A percentile compares a stretch with the other conserved stretches of the same genome.
These are phyloP conservation scores for Fraxinus velutina DNA, from an alignment of 305 asterid genomes.

Conservation along the genomic window DNA sequence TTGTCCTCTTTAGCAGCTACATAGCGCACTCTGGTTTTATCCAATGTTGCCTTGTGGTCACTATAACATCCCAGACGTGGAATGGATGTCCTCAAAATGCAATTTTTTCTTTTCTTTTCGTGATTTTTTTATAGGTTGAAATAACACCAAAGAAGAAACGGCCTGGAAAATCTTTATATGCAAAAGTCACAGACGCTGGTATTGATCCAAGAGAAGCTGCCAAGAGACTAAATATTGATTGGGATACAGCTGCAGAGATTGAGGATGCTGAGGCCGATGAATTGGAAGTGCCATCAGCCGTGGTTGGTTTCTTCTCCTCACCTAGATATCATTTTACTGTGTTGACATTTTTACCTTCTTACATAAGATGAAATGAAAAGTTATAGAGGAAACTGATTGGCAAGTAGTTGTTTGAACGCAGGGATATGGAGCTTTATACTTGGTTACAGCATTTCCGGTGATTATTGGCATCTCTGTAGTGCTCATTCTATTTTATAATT, in stretches of 20 bases:
- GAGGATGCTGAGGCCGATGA: conserved; percentile 60
- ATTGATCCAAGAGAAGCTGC: conserved; percentile 78
- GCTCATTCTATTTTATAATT: conserved; percentile 78
- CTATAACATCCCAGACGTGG: background rate
- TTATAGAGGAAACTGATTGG: background rate
- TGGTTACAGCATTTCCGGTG: conserved; percentile 86
- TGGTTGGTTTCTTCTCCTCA: conserved; percentile 45
- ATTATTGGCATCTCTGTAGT: conserved; percentile 90
- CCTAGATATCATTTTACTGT: background rate
- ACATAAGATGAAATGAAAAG: background rate
- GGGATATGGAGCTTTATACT: conserved; percentile 96
- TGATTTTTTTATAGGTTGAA: conserved; percentile 50
- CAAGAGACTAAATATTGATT: conserved; percentile 74
- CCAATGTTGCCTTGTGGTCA: background rate
- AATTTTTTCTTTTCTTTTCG: background rate
- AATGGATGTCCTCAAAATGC: background rate
- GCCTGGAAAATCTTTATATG: conserved; percentile 68
- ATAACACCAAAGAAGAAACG: conserved; percentile 39
- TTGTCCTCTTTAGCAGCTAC: background rate
- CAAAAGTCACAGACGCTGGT: conserved; percentile 81
- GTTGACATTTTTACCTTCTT: background rate
- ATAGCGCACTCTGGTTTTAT: background rate
- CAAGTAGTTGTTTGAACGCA: conserved; percentile 31
- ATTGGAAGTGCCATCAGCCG: conserved; percentile 63
- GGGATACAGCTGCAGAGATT: conserved; percentile 94